Percentiles rank a stretch among this genome's conserved stretches.
Evolutionary conservation across 2,329 filamentous ascomycete species (phyloP).

Genomic region (Sporothrix variecibatus): DNA sequence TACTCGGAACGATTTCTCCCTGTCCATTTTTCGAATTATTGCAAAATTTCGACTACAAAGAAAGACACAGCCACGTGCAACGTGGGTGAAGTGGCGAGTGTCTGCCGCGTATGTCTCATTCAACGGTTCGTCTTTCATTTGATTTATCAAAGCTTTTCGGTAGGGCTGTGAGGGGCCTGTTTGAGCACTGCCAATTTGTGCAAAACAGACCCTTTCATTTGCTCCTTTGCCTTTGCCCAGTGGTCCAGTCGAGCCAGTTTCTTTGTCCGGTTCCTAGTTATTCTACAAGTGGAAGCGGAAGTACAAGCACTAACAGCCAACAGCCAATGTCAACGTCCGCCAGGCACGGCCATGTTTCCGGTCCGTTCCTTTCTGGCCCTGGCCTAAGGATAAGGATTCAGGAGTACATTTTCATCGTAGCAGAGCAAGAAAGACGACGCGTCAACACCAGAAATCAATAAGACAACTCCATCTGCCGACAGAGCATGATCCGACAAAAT

Average conservation of each 20-base stretch:
- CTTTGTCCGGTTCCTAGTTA: background rate
- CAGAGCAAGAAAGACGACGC: background rate
- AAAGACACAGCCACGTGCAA: constrained; percentile 3
- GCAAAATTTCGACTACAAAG: background rate
- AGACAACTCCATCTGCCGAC: background rate
- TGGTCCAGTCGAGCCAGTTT: too few relatives aligned
- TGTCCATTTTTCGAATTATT: background rate
- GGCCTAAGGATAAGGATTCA: background rate
- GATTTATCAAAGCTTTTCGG: background rate
- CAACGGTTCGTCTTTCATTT: background rate
- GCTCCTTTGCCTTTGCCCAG: background rate
- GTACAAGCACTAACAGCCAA: background rate
- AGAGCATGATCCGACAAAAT: background rate
- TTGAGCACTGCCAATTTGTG: background rate
- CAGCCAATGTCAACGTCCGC: background rate
- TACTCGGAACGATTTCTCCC: background rate
- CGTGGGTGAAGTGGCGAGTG: background rate
- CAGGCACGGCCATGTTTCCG: background rate
- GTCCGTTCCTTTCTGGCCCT: background rate
- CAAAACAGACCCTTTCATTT: background rate
- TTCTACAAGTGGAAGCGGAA: background rate
- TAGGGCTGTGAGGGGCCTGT: background rate
- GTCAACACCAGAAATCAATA: background rate
- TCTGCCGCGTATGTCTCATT: background rate
- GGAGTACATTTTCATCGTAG: background rate